Evolutionary conservation across 495 filamentous ascomycete genomes (phyloP).

Genomic region (Penicillium mononematosum): DNA sequence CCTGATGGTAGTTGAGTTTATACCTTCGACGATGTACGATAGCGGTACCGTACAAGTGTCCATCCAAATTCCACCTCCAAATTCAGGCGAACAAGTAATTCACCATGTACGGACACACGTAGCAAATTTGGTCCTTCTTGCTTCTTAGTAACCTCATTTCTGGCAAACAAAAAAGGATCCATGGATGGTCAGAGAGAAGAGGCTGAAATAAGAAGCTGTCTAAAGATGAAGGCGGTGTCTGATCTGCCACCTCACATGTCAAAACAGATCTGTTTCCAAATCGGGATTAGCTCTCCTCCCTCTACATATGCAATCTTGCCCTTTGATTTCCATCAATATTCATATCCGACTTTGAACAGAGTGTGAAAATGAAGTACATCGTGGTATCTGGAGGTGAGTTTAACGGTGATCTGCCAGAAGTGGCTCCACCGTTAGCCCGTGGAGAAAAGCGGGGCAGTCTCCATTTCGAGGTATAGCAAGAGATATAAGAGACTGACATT

Average conservation of each 20-base stretch:
- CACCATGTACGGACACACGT: neutral
- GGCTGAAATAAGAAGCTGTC: neutral
- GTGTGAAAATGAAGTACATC: conserved; percentile 1
- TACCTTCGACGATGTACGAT: neutral
- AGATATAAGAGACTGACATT: neutral
- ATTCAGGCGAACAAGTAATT: neutral
- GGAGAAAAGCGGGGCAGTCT: conserved; percentile 5
- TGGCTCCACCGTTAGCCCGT: neutral
- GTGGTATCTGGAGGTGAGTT: conserved; percentile 5
- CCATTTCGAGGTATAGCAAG: neutral
- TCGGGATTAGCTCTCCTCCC: neutral
- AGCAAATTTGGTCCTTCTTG: neutral
- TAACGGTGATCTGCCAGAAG: neutral
- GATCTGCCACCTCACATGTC: conserved; percentile 3
- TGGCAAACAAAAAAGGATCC: neutral
- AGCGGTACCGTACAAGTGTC: neutral
- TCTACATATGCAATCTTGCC: neutral
- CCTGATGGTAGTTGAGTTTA: neutral
- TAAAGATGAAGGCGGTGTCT: neutral
- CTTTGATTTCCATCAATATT: neutral
- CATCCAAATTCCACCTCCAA: neutral
- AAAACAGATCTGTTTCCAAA: neutral
- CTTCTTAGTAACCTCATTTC: neutral
- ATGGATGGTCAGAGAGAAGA: neutral
- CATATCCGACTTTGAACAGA: too few relatives aligned